These are phyloP conservation scores for Candida sanyiensis DNA, from an alignment of 805 yeast species.

Conservation along the genomic window DNA sequence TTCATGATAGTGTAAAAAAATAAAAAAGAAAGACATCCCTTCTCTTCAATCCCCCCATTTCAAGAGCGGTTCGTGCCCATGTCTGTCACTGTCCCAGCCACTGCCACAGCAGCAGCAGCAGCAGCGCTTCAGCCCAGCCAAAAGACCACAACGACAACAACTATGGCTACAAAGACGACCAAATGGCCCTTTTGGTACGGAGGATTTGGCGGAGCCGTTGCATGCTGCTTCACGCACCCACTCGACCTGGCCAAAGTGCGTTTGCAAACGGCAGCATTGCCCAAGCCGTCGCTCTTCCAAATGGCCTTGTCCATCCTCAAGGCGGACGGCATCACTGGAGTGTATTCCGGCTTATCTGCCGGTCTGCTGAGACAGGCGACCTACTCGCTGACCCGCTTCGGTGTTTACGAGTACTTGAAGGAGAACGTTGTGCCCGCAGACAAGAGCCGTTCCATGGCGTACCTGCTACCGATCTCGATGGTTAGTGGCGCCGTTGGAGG, in stretches of 20 bases:
- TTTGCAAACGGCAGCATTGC: conserved; percentile 67
- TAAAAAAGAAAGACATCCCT: no score
- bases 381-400: conserved; percentile 81
- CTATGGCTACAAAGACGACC: conserved; percentile 9
- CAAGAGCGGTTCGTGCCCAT: no score
- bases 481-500: conserved; percentile 83
- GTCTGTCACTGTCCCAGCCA: no score
- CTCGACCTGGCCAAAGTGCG: conserved; percentile 83
- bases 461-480: conserved; percentile 74
- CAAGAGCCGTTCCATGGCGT: conserved; percentile 47
- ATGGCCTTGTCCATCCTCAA: conserved; percentile 56
- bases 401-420: conserved; percentile 75
- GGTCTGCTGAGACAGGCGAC: conserved; percentile 82
- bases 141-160: conserved; percentile 4
- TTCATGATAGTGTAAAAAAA: no score
- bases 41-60: no score
- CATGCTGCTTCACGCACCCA: conserved; percentile 71
- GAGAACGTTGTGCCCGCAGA: conserved; percentile 41
- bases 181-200: conserved; percentile 55
- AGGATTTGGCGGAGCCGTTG: conserved; percentile 64
- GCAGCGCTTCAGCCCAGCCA: no score
- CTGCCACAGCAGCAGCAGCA: no score
- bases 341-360: conserved; percentile 81
- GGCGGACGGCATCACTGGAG: conserved; percentile 61
- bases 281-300: conserved; percentile 56